phyloP scores from a whole-genome alignment of 2,329 filamentous ascomycete species.

The Lecanicillium sp. region DNA sequence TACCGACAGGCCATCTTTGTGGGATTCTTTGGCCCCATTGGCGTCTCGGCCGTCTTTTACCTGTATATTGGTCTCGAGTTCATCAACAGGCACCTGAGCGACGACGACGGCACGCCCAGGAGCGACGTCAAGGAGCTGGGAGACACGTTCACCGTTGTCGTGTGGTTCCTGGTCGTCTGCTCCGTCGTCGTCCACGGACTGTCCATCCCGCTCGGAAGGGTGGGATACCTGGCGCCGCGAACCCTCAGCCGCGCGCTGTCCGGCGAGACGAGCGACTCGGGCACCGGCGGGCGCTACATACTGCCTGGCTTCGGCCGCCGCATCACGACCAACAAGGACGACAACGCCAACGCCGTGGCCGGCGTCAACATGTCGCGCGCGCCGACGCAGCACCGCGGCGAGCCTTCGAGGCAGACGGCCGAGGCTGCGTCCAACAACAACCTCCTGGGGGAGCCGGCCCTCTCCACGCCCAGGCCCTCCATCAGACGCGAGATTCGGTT shows the following conservation, averaged over 20 bases:
- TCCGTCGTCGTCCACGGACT: conserved; percentile 82
- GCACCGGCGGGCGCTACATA: not conserved
- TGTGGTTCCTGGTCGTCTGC: conserved; percentile 82
- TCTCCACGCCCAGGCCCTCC: not conserved
- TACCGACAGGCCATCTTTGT: conserved; percentile 74
- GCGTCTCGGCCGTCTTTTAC: conserved; percentile 86
- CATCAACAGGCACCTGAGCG: conserved; percentile 44
- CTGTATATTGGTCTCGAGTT: conserved; percentile 77
- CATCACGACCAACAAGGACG: conserved; percentile 7
- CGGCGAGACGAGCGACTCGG: conserved; percentile 10
- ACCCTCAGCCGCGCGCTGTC: conserved; percentile 41
- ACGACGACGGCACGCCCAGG: conserved; percentile 53
- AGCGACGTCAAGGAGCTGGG: conserved; percentile 59
- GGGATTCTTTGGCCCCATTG: conserved; percentile 89
- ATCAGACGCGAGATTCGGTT: conserved; percentile 12
- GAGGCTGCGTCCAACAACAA: not conserved
- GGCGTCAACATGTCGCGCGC: not conserved
- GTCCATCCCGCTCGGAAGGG: conserved; percentile 69
- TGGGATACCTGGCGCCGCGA: conserved; percentile 56
- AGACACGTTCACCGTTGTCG: conserved; percentile 63
- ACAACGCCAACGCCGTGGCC: not conserved
- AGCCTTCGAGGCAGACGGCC: not conserved
- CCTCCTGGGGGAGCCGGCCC: not conserved
- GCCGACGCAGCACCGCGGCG: not conserved
- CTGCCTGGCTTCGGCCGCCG: conserved; percentile 11